Conservation (phyloP, 805 yeast genomes). For the Wickerhamiella brachini region DNA sequence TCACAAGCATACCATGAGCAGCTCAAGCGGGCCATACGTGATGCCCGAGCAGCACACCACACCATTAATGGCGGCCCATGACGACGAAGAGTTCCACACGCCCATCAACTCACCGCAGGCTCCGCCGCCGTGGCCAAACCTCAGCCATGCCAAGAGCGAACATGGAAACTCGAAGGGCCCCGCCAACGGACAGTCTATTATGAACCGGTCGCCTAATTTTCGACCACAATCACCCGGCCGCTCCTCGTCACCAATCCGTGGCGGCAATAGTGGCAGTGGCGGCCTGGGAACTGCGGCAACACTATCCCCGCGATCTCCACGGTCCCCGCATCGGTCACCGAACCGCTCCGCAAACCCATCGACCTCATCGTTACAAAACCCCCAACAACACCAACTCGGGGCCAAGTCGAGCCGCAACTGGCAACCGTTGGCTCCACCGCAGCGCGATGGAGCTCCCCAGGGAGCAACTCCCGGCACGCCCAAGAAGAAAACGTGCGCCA, state of each 20-base stretch:
- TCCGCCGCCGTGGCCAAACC: neutral
- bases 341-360: neutral
- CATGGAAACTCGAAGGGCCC: neutral
- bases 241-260: no score
- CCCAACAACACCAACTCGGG: neutral
- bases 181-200: neutral
- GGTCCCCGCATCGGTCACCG: neutral
- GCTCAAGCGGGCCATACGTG: neutral
- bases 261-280: no score
- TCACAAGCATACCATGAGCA: neutral
- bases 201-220: neutral
- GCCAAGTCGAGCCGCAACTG: neutral
- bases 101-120: neutral
- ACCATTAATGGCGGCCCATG: neutral
- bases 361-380: neutral
- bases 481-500: constrained; percentile 28
- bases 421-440: neutral
- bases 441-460: no score
- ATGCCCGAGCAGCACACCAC: neutral
- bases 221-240: neutral
- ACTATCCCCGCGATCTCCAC: neutral
- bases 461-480: neutral
- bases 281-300: neutral
- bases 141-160: neutral
- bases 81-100: constrained; percentile 1